phyloP scores from a whole-genome alignment of 2,329 filamentous ascomycete genomes.

The Epicoccum sorghinum region DNA sequence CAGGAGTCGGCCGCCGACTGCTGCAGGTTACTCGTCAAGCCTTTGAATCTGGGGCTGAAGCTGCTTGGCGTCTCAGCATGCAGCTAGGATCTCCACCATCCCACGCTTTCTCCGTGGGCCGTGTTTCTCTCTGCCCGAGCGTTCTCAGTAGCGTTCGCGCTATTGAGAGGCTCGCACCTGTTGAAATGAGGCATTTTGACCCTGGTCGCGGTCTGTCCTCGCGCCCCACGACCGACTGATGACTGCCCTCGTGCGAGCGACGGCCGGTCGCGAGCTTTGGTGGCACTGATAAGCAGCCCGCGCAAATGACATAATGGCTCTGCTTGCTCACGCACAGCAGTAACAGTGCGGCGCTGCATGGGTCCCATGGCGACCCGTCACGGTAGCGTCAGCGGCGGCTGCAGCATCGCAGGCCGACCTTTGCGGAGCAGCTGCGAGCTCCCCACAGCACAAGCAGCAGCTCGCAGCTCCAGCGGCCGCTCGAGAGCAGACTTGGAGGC shows the following conservation, averaged over 20 bases:
- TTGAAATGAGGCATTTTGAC: slow-evolving; percentile 20
- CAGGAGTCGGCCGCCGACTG: slow-evolving; percentile 12
- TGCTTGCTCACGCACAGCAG: slow-evolving; percentile 7
- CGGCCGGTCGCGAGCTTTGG: slow-evolving; percentile 3
- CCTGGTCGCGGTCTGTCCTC: slow-evolving; percentile 10
- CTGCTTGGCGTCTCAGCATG: slow-evolving; percentile 12
- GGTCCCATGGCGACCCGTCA: slow-evolving; percentile 10
- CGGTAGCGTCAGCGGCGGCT: slow-evolving; percentile 22
- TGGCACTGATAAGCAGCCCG: slow-evolving; percentile 12
- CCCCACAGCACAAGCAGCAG: slow-evolving; percentile 11
- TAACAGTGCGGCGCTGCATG: slow-evolving; percentile 8
- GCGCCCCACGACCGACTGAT: slow-evolving; percentile 12
- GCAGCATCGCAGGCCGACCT: slow-evolving; percentile 15
- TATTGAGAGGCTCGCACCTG: slow-evolving; percentile 15
- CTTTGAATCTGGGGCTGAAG: slow-evolving; percentile 10
- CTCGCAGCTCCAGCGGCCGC: not conserved
- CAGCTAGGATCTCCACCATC: slow-evolving; percentile 12
- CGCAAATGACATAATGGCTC: slow-evolving; percentile 15
- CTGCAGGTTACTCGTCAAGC: slow-evolving; percentile 14
- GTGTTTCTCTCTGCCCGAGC: slow-evolving; percentile 7
- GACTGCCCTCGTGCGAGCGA: slow-evolving; percentile 16
- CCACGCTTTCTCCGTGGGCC: slow-evolving; percentile 12
- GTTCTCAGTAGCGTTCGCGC: slow-evolving; percentile 15
- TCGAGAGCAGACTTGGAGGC: not conserved
- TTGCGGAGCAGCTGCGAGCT: slow-evolving; percentile 17